Evolutionary conservation across 1,284 basidiomycete genomes (phyloP).

Genomic region (Malassezia yamatoensis): DNA sequence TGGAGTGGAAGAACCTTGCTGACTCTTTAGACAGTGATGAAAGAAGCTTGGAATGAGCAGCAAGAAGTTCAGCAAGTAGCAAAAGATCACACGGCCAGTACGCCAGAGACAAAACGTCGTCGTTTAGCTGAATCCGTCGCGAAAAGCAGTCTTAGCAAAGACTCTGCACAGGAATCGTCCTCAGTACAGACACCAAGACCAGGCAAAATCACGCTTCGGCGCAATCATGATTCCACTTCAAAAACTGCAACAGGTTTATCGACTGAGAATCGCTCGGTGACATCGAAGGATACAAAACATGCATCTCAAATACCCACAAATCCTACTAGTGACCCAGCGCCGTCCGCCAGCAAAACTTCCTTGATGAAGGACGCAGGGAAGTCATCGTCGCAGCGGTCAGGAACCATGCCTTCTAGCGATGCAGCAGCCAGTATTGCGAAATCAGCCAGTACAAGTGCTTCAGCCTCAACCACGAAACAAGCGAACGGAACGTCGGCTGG

Average conservation of each 20-base stretch:
- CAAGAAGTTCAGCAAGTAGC: too few species aligned
- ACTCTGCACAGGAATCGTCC: background rate
- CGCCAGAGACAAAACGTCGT: background rate
- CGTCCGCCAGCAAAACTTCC: background rate
- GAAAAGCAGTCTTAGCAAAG: background rate
- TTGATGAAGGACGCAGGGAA: background rate
- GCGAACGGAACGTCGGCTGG: background rate
- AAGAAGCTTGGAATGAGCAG: conserved; percentile 14
- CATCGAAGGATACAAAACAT: background rate
- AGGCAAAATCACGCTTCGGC: conserved; percentile 15
- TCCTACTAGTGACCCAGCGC: background rate
- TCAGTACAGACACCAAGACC: background rate
- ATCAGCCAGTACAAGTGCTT: background rate
- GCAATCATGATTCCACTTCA: background rate
- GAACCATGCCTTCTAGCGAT: background rate
- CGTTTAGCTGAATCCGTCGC: background rate
- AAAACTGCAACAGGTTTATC: background rate
- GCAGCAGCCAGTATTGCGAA: background rate
- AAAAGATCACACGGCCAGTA: background rate
- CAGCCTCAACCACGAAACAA: background rate
- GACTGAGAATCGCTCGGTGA: background rate
- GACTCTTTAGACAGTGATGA: conserved; percentile 22
- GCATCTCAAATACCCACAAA: background rate
- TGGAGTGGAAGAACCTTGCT: background rate
- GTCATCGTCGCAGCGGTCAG: background rate